Base-by-base conservation (phyloP, 495 filamentous ascomycete genomes). In the Xylaria sp. region DNA sequence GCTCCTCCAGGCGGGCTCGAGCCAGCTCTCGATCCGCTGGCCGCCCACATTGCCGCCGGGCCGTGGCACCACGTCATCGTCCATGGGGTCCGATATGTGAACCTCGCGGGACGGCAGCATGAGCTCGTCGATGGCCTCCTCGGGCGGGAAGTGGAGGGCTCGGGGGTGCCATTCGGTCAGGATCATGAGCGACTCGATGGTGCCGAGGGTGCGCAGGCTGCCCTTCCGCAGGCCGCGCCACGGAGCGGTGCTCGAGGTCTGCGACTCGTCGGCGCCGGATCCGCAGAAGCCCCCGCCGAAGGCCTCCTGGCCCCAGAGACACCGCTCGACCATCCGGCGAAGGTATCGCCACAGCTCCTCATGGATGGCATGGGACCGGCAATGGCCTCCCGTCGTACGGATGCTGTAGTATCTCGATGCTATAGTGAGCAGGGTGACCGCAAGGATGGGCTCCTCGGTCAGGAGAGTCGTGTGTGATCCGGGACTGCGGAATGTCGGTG, bases 151-250 rank as follows among this genome's bases (percentile, higher is more conserved):
- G 78, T 98, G 97, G 55, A 98, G 88, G 40, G 94, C 93, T 6
- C 94, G 87, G 17, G 97, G 97, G 80, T 99, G 96, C 93, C 96
- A 99, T 74, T 99, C 96, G 12, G 94, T 98, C 58, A 99, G 83
- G 37, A 99, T 91, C 84, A 98, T 88, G 31, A 99, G 81, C 24
- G 93, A 94, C 82, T 99, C 97, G 57, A 99, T 91, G 0, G 96
- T 97, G 5, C 96, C 96, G 7, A 99, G 82, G 1, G 95, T 97
- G 48, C 96, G 87, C 48, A 99, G 84, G 69, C 92, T 91, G 41
- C 95, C 94, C 79, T 91, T 93, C 44, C 89, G 80, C 29, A 87
- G 75, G 6, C 82, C 87, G 55, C 86, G 76, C 86, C 87, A 88
- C 1, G 87, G 85, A 19, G 89, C 87, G 4, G 87, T 88, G 72